phyloP scores from a whole-genome alignment of 208 protist species.

The Trypanosoma caninum region DNA sequence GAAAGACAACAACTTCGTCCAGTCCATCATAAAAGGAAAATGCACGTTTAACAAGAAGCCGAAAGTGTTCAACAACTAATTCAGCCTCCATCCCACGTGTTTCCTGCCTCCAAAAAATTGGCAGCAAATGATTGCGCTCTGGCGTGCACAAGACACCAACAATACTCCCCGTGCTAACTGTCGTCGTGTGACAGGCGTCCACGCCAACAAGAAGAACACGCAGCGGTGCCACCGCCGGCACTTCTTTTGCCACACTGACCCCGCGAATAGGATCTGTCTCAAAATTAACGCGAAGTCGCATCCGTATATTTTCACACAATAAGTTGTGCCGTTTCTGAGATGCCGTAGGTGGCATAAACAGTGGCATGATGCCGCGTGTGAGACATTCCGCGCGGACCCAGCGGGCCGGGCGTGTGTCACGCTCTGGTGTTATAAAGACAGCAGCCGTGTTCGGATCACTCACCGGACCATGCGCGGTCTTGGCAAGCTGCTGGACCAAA shows the following conservation, averaged over 20 bases:
- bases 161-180: slow-evolving; percentile 55
- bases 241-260: slow-evolving; percentile 55
- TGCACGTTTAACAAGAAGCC: slow-evolving; percentile 32
- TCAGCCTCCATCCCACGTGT: slow-evolving; percentile 59
- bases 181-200: slow-evolving; percentile 82
- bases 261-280: slow-evolving; percentile 66
- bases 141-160: slow-evolving; percentile 66
- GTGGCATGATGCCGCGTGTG: slow-evolving; percentile 59
- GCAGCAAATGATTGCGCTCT: slow-evolving; percentile 55
- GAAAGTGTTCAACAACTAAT: slow-evolving; percentile 58
- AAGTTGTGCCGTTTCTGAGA: slow-evolving; percentile 32
- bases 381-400: slow-evolving; percentile 83
- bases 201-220: slow-evolving; percentile 77
- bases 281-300: slow-evolving; percentile 54
- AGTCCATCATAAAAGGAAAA: slow-evolving; percentile 48
- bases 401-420: slow-evolving; percentile 52
- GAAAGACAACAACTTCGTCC: slow-evolving; percentile 87
- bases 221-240: slow-evolving; percentile 51
- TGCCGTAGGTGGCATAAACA: slow-evolving; percentile 41
- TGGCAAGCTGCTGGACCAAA: slow-evolving; percentile 41
- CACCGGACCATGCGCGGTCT: slow-evolving; percentile 4
- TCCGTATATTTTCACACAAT: slow-evolving; percentile 34
- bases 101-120: slow-evolving; percentile 78
- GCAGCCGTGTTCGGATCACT: slow-evolving; percentile 55
- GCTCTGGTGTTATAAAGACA: slow-evolving; percentile 57